Evolutionary conservation across 2,329 filamentous ascomycete genomes (phyloP), one percentile per base, ranked within the genome.

Genomic region (Lithohypha guttulata): DNA sequence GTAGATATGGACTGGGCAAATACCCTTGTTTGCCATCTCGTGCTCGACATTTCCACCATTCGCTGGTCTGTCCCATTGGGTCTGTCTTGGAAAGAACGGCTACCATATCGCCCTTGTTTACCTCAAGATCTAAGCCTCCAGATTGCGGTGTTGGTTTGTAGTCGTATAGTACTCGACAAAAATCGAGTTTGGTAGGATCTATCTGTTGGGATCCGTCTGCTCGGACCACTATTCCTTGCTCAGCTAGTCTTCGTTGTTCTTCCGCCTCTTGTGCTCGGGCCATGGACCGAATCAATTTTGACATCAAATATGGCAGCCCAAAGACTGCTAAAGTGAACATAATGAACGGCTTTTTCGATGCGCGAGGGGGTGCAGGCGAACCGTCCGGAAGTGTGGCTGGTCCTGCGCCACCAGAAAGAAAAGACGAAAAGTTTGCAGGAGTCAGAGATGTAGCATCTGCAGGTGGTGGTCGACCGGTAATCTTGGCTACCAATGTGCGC

Each of bases 41-140:
- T 10, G 89, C 82, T 40, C 91, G 75, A 62, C 93, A 98, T 49
- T 81, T 78, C 91, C 91, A 98, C 91, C 91, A 98, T 57, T 98
- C 89, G 37, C 83, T 91, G 3, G 85, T 77, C 52, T 91, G 86
- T 29, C 91, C 91, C 55, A 89, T 75, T 1, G 91, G 91, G 54
- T 98, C 91, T 13, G 77, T 82, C 66, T 95, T 95, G 65, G 80
- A 81, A 39, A 98, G 71, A 1, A 98, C 86, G 18, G 91, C 91
- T 11, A 98, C 87, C 38, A 96, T 77, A 53, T 98, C 91, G 43
- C 89, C 89, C 67, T 94, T 95, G 65, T 84, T 87, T 17, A 93
- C 89, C 23, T 84, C 79, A 10, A 98, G 72, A 55, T 98, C 93
- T 51, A 96, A 77, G 22, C 83, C 84, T 14, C 70, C 69, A 10